These are phyloP conservation scores for Triangularia verruculosa DNA, from an alignment of 2,329 filamentous ascomycete species.

Conservation along the genomic window DNA sequence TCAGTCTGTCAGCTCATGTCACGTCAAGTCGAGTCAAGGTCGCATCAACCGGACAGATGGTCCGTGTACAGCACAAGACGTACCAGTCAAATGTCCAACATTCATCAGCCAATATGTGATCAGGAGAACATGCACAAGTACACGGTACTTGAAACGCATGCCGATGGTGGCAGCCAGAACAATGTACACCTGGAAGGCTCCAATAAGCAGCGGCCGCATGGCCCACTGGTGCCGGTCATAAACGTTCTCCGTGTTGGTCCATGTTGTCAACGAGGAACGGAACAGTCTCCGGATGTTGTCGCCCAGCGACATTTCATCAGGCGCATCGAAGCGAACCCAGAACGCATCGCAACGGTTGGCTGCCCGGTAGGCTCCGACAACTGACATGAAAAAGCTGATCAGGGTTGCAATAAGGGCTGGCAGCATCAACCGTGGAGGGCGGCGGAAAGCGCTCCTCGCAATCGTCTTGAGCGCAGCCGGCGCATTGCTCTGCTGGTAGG, in stretches of 20 bases:
- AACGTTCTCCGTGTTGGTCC: constrained; percentile 49
- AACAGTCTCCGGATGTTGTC: constrained; percentile 45
- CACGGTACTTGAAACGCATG: constrained; percentile 46
- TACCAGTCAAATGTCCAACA: constrained; percentile 44
- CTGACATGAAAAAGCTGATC: constrained; percentile 48
- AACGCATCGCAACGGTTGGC: constrained; percentile 46
- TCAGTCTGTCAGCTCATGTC: constrained; percentile 11
- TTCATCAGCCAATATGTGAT: constrained; percentile 49
- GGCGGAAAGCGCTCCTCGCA: constrained; percentile 52
- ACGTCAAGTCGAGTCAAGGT: background rate
- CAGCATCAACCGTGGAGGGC: constrained; percentile 49
- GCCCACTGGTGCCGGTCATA: constrained; percentile 57
- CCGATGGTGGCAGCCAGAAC: constrained; percentile 45
- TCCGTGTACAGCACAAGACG: constrained; percentile 16
- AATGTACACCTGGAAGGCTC: constrained; percentile 50
- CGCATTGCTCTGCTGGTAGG: constrained; percentile 43
- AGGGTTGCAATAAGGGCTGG: constrained; percentile 50
- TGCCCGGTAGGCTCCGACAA: constrained; percentile 47
- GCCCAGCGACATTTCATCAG: constrained; percentile 41
- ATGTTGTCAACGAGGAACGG: constrained; percentile 44
- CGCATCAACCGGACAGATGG: background rate
- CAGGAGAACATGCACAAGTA: constrained; percentile 44
- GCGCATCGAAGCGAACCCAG: constrained; percentile 51
- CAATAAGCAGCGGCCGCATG: constrained; percentile 46
- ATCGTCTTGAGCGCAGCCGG: constrained; percentile 45